phyloP scores from a whole-genome alignment of 2,329 filamentous ascomycete genomes.

The Fusarium globosum region DNA sequence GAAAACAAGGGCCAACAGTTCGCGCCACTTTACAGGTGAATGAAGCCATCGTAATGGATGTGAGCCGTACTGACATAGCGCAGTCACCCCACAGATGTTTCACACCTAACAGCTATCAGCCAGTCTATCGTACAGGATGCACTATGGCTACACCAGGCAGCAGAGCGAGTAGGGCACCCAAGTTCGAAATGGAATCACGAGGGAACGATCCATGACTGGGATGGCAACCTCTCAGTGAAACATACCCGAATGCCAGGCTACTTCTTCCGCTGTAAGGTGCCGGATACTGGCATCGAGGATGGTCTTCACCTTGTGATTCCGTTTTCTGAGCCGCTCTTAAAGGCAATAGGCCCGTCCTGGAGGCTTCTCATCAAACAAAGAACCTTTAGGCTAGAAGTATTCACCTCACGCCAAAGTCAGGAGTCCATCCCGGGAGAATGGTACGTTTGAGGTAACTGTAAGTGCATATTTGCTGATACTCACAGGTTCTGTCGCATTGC shows the following conservation, averaged over 20 bases:
- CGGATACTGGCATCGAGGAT: background rate
- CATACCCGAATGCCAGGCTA: background rate
- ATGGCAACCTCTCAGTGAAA: too few relatives aligned
- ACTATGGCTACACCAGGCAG: constrained; percentile 5
- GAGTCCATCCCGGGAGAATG: background rate
- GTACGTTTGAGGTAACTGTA: background rate
- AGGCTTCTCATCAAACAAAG: background rate
- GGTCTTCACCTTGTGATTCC: background rate
- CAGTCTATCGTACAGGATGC: constrained; percentile 22
- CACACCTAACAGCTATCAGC: constrained; percentile 2
- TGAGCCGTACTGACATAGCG: fast-evolving
- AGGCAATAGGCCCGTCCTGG: background rate
- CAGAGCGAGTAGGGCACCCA: background rate
- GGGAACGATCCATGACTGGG: too few relatives aligned
- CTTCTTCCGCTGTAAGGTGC: background rate
- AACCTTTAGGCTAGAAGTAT: background rate
- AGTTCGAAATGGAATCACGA: too few relatives aligned
- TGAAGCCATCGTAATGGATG: fast-evolving
- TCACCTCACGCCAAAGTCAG: background rate
- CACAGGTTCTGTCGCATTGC: background rate
- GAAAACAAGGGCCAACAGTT: background rate
- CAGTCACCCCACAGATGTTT: background rate
- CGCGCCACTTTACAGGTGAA: background rate
- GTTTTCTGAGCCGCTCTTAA: background rate
- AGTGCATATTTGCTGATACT: background rate